phyloP scores from a whole-genome alignment of 2,329 filamentous ascomycete genomes.

The Gliomastix tumulicola region DNA sequence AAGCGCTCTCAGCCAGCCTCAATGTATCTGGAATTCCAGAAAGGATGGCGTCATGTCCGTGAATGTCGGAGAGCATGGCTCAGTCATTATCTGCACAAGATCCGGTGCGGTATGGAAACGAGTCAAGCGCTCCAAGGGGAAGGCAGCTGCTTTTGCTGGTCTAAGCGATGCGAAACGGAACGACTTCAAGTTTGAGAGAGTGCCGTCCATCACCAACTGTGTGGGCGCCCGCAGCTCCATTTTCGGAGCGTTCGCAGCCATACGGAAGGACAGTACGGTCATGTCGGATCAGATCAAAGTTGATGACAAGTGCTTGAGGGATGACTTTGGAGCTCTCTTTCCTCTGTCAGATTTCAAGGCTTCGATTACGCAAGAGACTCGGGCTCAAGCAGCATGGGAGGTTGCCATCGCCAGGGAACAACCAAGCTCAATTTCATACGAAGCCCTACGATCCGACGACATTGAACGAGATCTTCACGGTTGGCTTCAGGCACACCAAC shows the following conservation, averaged over 20 bases:
- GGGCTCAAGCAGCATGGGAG: constrained; percentile 12
- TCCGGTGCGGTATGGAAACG: constrained; percentile 92
- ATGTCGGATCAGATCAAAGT: constrained; percentile 66
- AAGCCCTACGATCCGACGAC: constrained; percentile 55
- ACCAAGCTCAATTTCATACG: constrained; percentile 41
- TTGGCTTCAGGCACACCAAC: constrained; percentile 35
- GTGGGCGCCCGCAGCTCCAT: constrained; percentile 79
- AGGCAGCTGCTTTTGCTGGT: constrained; percentile 48
- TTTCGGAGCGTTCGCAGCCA: constrained; percentile 83
- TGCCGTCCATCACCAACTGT: constrained; percentile 82
- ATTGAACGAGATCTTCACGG: constrained; percentile 55
- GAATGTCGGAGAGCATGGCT: constrained; percentile 84
- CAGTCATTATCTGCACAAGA: constrained; percentile 87
- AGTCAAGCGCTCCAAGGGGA: constrained; percentile 74
- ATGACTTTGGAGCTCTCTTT: constrained; percentile 64
- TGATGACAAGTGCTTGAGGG: constrained; percentile 61
- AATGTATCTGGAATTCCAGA: constrained; percentile 81
- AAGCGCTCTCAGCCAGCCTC: constrained; percentile 69
- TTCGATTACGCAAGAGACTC: neutral
- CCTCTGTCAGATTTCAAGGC: constrained; percentile 56
- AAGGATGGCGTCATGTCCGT: constrained; percentile 85
- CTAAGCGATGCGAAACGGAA: constrained; percentile 57
- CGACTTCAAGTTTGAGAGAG: constrained; percentile 91
- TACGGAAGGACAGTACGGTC: constrained; percentile 78
- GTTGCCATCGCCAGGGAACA: constrained; percentile 29